Conservation (phyloP, 176 grass and related monocot genomes). For the Rhynchospora breviuscula region DNA sequence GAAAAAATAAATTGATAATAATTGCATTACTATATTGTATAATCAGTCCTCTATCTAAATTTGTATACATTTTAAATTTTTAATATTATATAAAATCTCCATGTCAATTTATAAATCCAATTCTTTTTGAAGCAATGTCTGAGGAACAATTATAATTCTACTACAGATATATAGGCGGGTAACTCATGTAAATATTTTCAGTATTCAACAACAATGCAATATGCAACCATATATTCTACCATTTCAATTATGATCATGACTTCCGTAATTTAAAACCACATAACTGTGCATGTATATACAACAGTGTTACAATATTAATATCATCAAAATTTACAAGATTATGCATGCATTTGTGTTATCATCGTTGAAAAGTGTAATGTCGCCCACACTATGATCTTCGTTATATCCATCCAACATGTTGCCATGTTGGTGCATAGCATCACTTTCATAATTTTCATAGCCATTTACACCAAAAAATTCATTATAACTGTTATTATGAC, state of each 20-base stretch:
- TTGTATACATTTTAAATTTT: too few species aligned
- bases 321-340: constrained; percentile 15
- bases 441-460: background rate
- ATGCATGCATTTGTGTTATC: constrained; percentile 44
- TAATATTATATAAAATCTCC: too few species aligned
- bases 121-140: too few species aligned
- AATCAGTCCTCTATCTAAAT: too few species aligned
- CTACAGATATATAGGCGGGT: too few species aligned
- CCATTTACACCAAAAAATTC: background rate
- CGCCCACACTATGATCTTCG: background rate
- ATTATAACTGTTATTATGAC: background rate
- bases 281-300: background rate
- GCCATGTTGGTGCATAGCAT: background rate
- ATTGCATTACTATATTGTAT: too few species aligned
- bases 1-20: too few species aligned
- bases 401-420: background rate
- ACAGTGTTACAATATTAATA: background rate
- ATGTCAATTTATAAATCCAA: too few species aligned
- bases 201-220: too few species aligned
- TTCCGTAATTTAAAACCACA: background rate
- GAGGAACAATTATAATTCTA: too few species aligned
- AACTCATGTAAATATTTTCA: too few species aligned
- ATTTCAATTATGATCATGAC: background rate
- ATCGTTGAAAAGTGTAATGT: constrained; percentile 32
- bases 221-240: background rate